Evolutionary conservation across 768 basidiomycete species (phyloP).

Genomic region (Psilocybe tampanensis): DNA sequence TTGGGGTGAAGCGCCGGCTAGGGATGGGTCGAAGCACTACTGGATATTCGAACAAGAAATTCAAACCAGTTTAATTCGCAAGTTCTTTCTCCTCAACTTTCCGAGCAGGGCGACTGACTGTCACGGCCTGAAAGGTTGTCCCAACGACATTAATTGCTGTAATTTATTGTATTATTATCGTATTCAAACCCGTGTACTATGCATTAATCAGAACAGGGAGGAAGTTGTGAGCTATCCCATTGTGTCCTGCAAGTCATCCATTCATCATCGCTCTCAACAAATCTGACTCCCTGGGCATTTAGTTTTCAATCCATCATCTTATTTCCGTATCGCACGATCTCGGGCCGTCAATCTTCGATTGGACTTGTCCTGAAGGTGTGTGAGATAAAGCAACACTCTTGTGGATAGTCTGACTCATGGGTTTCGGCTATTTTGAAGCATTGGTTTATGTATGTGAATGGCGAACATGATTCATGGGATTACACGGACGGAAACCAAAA

Average conservation of each 20-base stretch:
- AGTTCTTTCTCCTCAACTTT: background rate
- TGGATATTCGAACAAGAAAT: slow-evolving; percentile 71
- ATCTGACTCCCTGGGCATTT: no score
- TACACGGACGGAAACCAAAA: slow-evolving; percentile 2
- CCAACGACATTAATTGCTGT: no score
- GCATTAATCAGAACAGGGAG: background rate
- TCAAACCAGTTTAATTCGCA: slow-evolving; percentile 49
- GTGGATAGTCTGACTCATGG: slow-evolving; percentile 2
- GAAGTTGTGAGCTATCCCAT: background rate
- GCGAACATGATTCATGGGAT: background rate
- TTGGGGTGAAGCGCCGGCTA: slow-evolving; percentile 54
- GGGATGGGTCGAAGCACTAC: slow-evolving; percentile 58
- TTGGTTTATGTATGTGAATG: slow-evolving; percentile 1
- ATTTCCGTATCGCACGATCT: background rate
- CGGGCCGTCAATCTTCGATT: background rate
- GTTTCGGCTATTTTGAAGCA: slow-evolving; percentile 3
- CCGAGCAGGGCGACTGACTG: background rate
- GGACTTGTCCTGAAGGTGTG: background rate
- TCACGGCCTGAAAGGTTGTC: no score
- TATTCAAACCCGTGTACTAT: background rate
- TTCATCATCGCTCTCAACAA: no score
- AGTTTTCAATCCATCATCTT: no score
- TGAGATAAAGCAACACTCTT: background rate
- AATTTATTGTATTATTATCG: background rate
- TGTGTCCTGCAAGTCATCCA: background rate